Base-by-base conservation (phyloP, 345 rosid genomes). In the Rhodomyrtus tomentosa region DNA sequence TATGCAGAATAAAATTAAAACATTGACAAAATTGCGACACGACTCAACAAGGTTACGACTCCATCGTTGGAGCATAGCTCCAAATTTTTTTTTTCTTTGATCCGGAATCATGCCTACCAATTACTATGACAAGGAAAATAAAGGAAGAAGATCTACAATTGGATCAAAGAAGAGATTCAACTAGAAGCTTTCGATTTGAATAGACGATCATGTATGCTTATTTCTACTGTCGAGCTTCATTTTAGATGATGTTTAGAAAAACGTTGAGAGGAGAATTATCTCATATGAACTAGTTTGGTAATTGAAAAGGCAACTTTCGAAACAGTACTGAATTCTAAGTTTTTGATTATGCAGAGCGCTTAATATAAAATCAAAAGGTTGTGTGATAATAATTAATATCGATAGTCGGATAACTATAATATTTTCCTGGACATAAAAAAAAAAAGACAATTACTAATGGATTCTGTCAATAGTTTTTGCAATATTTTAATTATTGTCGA, bases 191-290 rank as follows among this genome's bases (percentile, higher is more conserved):
- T 16, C 8, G 5, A 1, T 1, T 1, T 68, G 3, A 16, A 7
- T 16, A 16, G 5, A 32, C 0, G 0, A 32, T 40, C 1, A 32
- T 16, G 3, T 18, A 32, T 0, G 6, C 45, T 1, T 68, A 32
- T 15, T 62, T 62, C 0, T 7, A 0, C 10, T 0, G 0, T 0
- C 0, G 0, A 4, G 12, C 21, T 62, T 32, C 3, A 8, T 4
- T 7, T 68, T 0, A 0, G 1, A 2, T 0, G 0, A 62, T 0
- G 2, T 62, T 18, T 0, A 4, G 3, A 62, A 62, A 32, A 12
- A 7, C 0, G 1, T 62, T 0, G 0, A 7, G 0, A 16, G 18
- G 3, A 62, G 1, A 62, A 32, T 0, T 0, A 62, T 62, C 0
- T 0, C 5, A 36, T 36, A 68, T 36, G 13, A 0, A 7, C 1